Conservation (phyloP, 495 filamentous ascomycete species). For the Friedmanniomyces simplex region DNA sequence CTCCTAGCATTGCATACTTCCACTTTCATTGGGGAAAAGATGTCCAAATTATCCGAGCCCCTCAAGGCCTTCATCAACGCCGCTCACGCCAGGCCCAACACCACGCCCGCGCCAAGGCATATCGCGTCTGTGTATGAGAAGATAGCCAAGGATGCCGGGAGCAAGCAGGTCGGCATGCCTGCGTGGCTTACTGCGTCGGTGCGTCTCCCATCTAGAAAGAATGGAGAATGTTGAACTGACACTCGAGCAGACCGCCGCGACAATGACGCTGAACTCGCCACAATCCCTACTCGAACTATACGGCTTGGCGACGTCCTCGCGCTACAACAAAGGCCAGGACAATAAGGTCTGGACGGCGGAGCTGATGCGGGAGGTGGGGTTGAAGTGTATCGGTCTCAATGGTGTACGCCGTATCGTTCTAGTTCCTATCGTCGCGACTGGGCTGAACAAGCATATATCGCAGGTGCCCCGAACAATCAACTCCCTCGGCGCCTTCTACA, state of each 20-base stretch:
- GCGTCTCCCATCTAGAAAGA: constrained; percentile 14
- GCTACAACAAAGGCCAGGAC: constrained; percentile 15
- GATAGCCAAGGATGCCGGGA: constrained; percentile 44
- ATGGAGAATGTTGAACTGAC: constrained; percentile 7
- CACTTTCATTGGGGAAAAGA: constrained; percentile 21
- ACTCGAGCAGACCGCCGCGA: constrained; percentile 48
- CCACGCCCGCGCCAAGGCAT: constrained; percentile 49
- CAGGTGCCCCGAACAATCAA: constrained; percentile 71
- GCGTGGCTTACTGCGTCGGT: constrained; percentile 60
- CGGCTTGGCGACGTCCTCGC: constrained; percentile 37
- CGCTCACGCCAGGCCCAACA: constrained; percentile 53
- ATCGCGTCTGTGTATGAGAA: constrained; percentile 50
- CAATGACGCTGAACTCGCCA: constrained; percentile 67
- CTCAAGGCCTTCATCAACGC: constrained; percentile 66
- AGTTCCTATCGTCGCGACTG: neutral
- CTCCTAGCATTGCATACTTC: too few relatives aligned
- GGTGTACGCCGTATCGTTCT: constrained; percentile 30
- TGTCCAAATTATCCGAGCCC: constrained; percentile 57
- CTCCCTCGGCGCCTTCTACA: constrained; percentile 55
- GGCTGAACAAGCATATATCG: neutral
- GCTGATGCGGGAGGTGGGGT: constrained; percentile 65
- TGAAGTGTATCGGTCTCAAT: constrained; percentile 80
- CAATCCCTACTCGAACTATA: constrained; percentile 50
- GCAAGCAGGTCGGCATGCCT: constrained; percentile 45
- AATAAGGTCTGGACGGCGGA: constrained; percentile 51